Conservation (phyloP, 305 asterid genomes). For the Rubia peregrina region DNA sequence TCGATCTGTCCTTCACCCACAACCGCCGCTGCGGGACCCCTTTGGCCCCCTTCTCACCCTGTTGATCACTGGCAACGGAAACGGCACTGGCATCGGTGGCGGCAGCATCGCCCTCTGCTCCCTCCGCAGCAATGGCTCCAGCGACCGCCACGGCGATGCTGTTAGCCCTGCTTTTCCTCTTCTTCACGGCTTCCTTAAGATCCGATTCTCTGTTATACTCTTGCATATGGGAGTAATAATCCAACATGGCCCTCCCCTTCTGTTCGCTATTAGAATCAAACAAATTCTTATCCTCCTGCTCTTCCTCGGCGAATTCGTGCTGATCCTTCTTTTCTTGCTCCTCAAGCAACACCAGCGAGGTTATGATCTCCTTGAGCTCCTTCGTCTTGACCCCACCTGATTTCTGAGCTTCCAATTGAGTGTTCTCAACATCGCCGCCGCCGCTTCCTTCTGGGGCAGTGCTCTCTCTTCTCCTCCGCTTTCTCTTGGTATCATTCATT, state of each 20-base stretch:
- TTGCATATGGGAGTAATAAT: constrained; percentile 44
- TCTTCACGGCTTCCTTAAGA: constrained; percentile 35
- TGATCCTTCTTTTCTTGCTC: constrained; percentile 63
- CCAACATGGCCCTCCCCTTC: constrained; percentile 45
- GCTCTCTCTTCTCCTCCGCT: constrained; percentile 27
- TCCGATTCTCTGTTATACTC: constrained; percentile 33
- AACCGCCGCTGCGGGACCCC: constrained; percentile 62
- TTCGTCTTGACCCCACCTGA: constrained; percentile 50
- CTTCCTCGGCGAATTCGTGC: constrained; percentile 32
- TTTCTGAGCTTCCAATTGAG: constrained; percentile 22
- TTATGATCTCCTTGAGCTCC: constrained; percentile 66
- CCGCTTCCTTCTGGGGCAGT: constrained; percentile 17
- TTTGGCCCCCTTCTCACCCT: constrained; percentile 30
- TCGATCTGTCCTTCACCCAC: constrained; percentile 87
- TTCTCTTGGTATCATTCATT: constrained; percentile 48
- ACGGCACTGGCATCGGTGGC: constrained; percentile 16
- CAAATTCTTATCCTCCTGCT: constrained; percentile 39
- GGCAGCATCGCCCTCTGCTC: constrained; percentile 25
- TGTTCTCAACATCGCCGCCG: constrained; percentile 14
- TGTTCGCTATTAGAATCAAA: constrained; percentile 44
- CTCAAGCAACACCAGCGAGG: constrained; percentile 57
- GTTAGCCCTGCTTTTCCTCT: constrained; percentile 38
- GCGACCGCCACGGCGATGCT: constrained; percentile 24
- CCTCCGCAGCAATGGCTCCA: constrained; percentile 18
- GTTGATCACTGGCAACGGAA: constrained; percentile 14